Evolutionary conservation across 1,284 basidiomycete genomes (phyloP), one percentile per base, ranked within the genome.

Genomic region (Cutaneotrichosporon cavernicola): DNA sequence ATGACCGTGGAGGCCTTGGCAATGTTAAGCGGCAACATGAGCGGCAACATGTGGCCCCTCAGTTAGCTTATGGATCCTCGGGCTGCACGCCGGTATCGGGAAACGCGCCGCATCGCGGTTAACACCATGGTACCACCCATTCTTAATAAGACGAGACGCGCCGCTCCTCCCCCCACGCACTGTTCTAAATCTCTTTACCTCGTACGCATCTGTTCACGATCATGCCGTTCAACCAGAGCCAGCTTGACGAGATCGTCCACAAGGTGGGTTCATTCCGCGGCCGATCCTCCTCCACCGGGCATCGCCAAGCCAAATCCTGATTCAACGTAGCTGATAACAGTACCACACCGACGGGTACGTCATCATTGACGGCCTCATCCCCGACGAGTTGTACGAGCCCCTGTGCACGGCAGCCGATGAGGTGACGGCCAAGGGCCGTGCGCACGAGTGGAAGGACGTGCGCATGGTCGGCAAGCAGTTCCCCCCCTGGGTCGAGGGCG

Each of bases 381-480:
- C 83, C 5, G 70, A 80, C 0, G 73, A 77, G 2, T 78, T 84
- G 16, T 77, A 85, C 61, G 63, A 71, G 2, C 71, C 76, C 0
- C 83, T 91, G 32, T 77, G 82, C 62, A 75, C 72, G 0, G 88
- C 90, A 4, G 86, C 85, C 62, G 83, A 84, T 22, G 79, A 83
- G 21, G 84, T 83, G 2, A 83, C 88, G 22, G 73, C 80, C 32
- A 83, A 83, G 46, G 89, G 89, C 0, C 86, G 90, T 16, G 65
- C 80, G 0, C 89, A 89, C 4, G 68, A 78, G 9, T 92, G 90
- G 91, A 81, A 84, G 0, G 83, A 89, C 69, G 83, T 88, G 2
- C 85, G 90, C 52, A 86, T 87, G 0, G 89, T 92, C 14, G 90
- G 91, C 14, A 88, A 88, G 67, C 89, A 90, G 73, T 92, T 92